Conservation (phyloP, 495 filamentous ascomycete genomes). For the Aspergillus taichungensis region DNA sequence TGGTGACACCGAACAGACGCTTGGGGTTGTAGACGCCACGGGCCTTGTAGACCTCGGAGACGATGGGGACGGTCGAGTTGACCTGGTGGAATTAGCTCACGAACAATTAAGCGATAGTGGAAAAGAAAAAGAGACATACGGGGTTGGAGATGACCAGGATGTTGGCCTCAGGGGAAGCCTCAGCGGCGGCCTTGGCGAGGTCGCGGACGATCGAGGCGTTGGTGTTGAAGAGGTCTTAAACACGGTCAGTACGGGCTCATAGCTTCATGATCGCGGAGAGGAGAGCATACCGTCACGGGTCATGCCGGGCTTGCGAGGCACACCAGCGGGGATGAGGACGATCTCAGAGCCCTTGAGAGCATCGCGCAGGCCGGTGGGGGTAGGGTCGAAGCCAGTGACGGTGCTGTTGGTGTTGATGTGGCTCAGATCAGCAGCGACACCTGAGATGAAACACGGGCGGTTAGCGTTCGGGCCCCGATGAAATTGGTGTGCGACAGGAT, state of each 20-base stretch:
- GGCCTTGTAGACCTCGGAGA: constrained; percentile 91
- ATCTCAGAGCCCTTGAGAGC: constrained; percentile 81
- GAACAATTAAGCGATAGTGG: background rate
- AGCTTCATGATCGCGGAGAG: background rate
- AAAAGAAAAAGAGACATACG: constrained; percentile 32
- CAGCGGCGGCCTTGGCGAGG: constrained; percentile 90
- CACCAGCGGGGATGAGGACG: constrained; percentile 95
- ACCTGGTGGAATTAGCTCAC: constrained; percentile 32
- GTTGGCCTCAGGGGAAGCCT: constrained; percentile 84
- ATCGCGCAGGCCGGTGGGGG: constrained; percentile 60
- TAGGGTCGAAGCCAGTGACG: constrained; percentile 81
- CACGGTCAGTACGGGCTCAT: background rate
- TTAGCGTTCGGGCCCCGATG: constrained; percentile 4
- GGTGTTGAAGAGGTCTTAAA: constrained; percentile 93
- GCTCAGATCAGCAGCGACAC: constrained; percentile 94
- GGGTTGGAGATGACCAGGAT: constrained; percentile 97
- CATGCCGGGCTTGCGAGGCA: constrained; percentile 99
- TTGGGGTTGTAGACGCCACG: constrained; percentile 95
- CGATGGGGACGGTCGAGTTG: constrained; percentile 98
- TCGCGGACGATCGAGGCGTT: constrained; percentile 99
- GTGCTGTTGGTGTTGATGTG: constrained; percentile 99
- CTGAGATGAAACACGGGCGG: constrained; percentile 30
- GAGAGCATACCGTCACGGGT: constrained; percentile 69
- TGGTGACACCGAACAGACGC: constrained; percentile 98
- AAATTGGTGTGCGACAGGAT: background rate